Evolutionary conservation across 345 rosid species (phyloP).

Genomic region (Arabis alpina): DNA sequence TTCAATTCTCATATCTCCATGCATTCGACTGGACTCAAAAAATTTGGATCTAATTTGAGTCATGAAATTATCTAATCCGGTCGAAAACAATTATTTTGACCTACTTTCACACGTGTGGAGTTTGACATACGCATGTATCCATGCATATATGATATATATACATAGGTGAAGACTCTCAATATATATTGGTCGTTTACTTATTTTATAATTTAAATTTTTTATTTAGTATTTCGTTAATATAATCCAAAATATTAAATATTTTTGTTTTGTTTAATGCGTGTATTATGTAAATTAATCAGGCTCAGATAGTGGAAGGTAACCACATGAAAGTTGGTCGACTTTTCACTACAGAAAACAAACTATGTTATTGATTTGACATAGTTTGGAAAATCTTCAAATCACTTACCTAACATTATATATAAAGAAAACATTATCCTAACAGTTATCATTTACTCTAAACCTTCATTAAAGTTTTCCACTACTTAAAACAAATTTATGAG

Average conservation of each 20-base stretch:
- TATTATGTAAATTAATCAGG: not conserved
- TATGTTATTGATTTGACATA: not conserved
- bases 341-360: slow-evolving; percentile 1
- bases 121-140: not conserved
- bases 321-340: slow-evolving; percentile 20
- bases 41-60: not conserved
- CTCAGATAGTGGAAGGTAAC: not conserved
- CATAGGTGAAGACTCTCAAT: not conserved
- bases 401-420: not conserved
- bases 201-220: not conserved
- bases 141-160: not conserved
- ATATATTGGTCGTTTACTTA: not conserved
- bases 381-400: slow-evolving; percentile 3
- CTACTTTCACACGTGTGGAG: not conserved
- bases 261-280: too few relatives aligned
- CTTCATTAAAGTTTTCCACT: not conserved
- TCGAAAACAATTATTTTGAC: not conserved
- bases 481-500: not conserved
- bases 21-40: not conserved
- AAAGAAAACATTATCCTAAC: not conserved
- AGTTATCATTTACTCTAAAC: not conserved
- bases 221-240: not conserved
- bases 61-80: not conserved
- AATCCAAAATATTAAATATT: not conserved
- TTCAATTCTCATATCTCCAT: not conserved